Conservation (phyloP, 805 yeast species). For the Yueomyces sinensis region DNA sequence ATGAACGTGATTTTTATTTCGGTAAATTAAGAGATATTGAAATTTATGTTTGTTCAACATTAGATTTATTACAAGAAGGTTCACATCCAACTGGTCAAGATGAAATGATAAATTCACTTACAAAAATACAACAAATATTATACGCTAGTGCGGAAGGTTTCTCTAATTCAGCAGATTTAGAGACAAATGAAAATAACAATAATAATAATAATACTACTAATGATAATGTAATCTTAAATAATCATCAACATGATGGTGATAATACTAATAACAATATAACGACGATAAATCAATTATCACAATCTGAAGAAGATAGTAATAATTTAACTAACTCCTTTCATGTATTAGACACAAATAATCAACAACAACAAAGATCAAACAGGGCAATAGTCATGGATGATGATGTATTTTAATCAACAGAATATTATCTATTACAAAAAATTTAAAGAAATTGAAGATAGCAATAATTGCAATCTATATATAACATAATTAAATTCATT, state of each 20-base stretch:
- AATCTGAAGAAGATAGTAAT: no score
- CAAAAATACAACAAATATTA: constrained; percentile 60
- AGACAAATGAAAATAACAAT: constrained; percentile 25
- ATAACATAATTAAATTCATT: no score
- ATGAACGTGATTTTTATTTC: constrained; percentile 84
- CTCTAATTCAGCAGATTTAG: constrained; percentile 23
- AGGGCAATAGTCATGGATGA: no score
- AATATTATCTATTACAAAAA: no score
- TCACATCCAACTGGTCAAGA: constrained; percentile 13
- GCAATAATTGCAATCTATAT: no score
- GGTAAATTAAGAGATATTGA: constrained; percentile 84
- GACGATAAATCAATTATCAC: background rate
- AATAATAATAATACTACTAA: constrained; percentile 6
- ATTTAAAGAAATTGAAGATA: no score
- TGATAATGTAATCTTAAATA: background rate
- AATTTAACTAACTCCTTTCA: no score
- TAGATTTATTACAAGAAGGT: constrained; percentile 36
- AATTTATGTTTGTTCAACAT: constrained; percentile 53
- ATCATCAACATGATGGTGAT: background rate
- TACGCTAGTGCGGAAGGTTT: constrained; percentile 81
- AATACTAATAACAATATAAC: background rate
- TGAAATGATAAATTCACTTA: constrained; percentile 31
- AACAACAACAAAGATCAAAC: no score
- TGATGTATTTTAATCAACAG: no score
- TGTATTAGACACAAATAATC: no score